Percentiles rank a stretch among this genome's conserved stretches.
Evolutionary conservation across 805 yeast species (phyloP).

Genomic region (Ogataea salicorniae): DNA sequence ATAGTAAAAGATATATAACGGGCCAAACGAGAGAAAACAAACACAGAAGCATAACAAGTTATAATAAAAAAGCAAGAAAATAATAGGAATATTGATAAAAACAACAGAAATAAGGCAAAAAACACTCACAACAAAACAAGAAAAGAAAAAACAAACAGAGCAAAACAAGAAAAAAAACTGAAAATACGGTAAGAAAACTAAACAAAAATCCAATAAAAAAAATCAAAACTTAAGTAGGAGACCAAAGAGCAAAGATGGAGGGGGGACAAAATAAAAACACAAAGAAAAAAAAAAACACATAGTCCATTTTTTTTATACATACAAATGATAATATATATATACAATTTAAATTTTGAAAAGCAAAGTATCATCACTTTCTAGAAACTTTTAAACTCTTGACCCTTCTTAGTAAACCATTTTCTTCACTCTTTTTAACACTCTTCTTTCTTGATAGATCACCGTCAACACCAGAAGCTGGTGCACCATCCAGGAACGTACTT

Average conservation of each 20-base stretch:
- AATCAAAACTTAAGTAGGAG: background rate
- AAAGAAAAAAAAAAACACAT: background rate
- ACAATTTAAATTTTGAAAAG: background rate
- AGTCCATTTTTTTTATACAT: background rate
- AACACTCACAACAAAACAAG: background rate
- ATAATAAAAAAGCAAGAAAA: too few species aligned
- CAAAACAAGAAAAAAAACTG: background rate
- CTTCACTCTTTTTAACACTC: constrained; percentile 42
- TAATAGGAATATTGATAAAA: too few species aligned
- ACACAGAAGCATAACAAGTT: too few species aligned
- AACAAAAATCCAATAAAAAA: background rate
- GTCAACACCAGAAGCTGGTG: constrained; percentile 65
- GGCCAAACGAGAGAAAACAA: too few species aligned
- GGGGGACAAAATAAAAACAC: background rate
- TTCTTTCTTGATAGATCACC: constrained; percentile 71
- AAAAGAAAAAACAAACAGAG: background rate
- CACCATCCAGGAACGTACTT: constrained; percentile 90
- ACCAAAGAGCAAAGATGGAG: background rate
- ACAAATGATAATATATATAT: background rate
- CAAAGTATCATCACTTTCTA: constrained; percentile 20
- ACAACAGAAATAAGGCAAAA: background rate
- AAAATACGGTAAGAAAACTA: background rate
- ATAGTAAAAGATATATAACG: too few species aligned
- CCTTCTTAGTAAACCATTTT: constrained; percentile 61
- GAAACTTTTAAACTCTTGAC: constrained; percentile 87